phyloP scores from a whole-genome alignment of 208 protist genomes.

The Leishmania gerbilli region DNA sequence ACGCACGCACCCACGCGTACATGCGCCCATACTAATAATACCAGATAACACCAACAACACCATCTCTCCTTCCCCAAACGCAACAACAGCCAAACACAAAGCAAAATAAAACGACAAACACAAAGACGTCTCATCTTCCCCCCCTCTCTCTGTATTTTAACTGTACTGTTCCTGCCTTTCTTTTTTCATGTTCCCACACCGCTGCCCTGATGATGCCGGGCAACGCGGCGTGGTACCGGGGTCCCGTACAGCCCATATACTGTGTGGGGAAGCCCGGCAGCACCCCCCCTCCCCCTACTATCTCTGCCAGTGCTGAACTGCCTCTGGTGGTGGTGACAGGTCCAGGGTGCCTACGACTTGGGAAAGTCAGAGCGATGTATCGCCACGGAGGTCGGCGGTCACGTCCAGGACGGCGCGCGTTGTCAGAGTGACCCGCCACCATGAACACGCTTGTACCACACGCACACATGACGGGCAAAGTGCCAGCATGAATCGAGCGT shows the following conservation, averaged over 20 bases:
- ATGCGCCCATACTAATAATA: too few relatives aligned
- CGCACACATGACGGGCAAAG: neutral
- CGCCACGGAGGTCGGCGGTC: neutral
- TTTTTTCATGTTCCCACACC: slow-evolving; percentile 1
- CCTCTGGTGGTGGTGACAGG: neutral
- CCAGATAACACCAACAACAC: too few relatives aligned
- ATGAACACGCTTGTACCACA: neutral
- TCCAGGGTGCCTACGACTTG: neutral
- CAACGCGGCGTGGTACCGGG: neutral
- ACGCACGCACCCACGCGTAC: neutral
- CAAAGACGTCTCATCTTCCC: neutral
- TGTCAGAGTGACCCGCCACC: neutral
- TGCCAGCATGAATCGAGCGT: neutral
- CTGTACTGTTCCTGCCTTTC: neutral
- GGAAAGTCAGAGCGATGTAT: neutral
- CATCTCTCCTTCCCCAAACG: too few relatives aligned
- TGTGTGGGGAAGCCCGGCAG: neutral
- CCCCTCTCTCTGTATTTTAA: neutral
- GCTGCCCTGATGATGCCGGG: neutral
- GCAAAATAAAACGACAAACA: neutral
- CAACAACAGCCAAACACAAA: neutral
- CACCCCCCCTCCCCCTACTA: neutral
- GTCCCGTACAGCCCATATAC: neutral
- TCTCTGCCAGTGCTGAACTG: neutral
- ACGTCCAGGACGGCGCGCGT: neutral